A percentile compares a stretch with the other conserved stretches of the same genome.
Conservation (phyloP, 2,329 filamentous ascomycete genomes). For the Fusarium keratoplasticum region DNA sequence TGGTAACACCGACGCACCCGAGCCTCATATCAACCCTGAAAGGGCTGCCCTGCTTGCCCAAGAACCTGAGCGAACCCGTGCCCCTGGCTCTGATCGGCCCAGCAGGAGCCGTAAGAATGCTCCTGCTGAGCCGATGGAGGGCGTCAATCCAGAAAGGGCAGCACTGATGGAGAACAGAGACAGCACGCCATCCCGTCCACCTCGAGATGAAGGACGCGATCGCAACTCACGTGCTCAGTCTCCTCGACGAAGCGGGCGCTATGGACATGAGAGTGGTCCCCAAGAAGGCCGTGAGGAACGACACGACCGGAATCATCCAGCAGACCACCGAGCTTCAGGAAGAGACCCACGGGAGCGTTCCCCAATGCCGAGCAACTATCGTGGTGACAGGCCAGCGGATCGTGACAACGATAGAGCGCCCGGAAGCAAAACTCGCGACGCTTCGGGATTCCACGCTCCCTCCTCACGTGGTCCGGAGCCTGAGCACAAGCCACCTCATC, state of each 20-base stretch:
- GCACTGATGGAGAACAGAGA: slow-evolving; percentile 57
- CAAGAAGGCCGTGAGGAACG: slow-evolving; percentile 61
- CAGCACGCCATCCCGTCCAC: slow-evolving; percentile 50
- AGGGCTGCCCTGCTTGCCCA: slow-evolving; percentile 62
- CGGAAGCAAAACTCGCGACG: slow-evolving; percentile 56
- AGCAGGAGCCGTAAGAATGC: slow-evolving; percentile 44
- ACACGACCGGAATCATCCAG: slow-evolving; percentile 55
- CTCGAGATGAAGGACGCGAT: slow-evolving; percentile 60
- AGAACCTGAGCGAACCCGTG: slow-evolving; percentile 46
- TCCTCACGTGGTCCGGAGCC: slow-evolving; percentile 55
- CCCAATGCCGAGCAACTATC: slow-evolving; percentile 43
- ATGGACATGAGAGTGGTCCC: slow-evolving; percentile 45
- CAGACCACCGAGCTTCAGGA: slow-evolving; percentile 46
- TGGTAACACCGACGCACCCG: slow-evolving; percentile 46
- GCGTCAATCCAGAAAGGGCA: slow-evolving; percentile 62
- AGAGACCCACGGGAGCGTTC: slow-evolving; percentile 51
- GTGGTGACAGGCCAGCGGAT: slow-evolving; percentile 54
- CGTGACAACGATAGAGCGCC: slow-evolving; percentile 50
- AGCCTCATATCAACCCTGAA: slow-evolving; percentile 67
- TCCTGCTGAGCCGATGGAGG: slow-evolving; percentile 48
- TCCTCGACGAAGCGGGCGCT: slow-evolving; percentile 56
- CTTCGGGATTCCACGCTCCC: slow-evolving; percentile 52
- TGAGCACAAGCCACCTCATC: slow-evolving; percentile 64
- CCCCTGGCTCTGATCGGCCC: slow-evolving; percentile 46
- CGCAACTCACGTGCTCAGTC: slow-evolving; percentile 58